Evolutionary conservation across 2,329 filamentous ascomycete species (phyloP).

Genomic region (Trichoderma atrobrunneum): DNA sequence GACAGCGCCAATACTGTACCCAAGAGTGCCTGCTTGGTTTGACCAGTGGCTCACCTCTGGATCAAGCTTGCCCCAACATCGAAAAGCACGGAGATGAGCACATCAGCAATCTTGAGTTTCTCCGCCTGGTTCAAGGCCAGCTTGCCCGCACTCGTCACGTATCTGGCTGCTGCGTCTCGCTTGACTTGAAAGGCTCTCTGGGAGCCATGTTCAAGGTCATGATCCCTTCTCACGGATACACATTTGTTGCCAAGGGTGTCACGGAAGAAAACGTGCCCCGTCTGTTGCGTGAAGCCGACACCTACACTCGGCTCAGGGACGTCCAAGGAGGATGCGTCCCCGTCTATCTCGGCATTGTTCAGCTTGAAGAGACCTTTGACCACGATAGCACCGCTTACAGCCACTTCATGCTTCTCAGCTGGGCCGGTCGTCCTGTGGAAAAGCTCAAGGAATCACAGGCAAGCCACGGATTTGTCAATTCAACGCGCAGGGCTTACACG

Average conservation of each 20-base stretch:
- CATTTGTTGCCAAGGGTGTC: constrained; percentile 40
- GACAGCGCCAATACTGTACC: constrained; percentile 30
- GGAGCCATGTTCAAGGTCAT: constrained; percentile 39
- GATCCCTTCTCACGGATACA: constrained; percentile 36
- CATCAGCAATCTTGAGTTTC: neutral
- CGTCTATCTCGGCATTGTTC: constrained; percentile 34
- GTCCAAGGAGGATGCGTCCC: constrained; percentile 36
- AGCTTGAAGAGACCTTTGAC: constrained; percentile 32
- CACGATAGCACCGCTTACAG: constrained; percentile 30
- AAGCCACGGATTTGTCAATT: constrained; percentile 6
- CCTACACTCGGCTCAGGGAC: constrained; percentile 31
- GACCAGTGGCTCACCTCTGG: constrained; percentile 24
- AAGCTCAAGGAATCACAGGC: neutral
- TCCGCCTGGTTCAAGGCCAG: neutral
- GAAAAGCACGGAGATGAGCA: neutral
- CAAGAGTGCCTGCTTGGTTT: constrained; percentile 30
- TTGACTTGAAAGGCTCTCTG: constrained; percentile 30
- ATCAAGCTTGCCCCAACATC: constrained; percentile 21
- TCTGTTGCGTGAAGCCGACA: constrained; percentile 31
- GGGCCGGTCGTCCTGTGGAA: constrained; percentile 20
- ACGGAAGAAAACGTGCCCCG: constrained; percentile 24
- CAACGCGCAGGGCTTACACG: neutral
- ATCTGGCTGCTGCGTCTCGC: constrained; percentile 19
- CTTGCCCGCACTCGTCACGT: neutral
- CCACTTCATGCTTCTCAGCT: constrained; percentile 38